A percentile compares a stretch with the other conserved stretches of the same genome.
phyloP scores from a whole-genome alignment of 805 yeast species.

The Lipomyces spencermartinsiae region DNA sequence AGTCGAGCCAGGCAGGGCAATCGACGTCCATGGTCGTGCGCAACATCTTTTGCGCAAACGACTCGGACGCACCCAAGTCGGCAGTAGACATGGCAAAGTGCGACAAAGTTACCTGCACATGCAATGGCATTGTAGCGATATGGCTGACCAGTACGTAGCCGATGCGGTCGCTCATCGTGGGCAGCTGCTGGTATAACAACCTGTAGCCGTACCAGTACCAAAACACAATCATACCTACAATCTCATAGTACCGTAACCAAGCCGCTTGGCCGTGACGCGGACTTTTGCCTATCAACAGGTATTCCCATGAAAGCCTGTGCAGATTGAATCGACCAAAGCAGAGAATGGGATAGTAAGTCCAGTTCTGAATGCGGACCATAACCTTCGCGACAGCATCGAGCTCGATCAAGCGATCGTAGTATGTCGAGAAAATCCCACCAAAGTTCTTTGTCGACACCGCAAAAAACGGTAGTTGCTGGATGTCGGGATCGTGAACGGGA shows the following conservation, averaged over 20 bases:
- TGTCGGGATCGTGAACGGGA: conserved; percentile 93
- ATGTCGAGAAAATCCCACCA: conserved; percentile 75
- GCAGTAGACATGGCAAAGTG: conserved; percentile 95
- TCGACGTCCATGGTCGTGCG: conserved; percentile 95
- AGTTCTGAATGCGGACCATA: conserved; percentile 67
- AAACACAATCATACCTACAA: conserved; percentile 71
- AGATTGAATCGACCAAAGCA: conserved; percentile 86
- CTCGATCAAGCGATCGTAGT: conserved; percentile 73
- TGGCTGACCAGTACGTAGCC: conserved; percentile 75
- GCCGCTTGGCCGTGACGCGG: conserved; percentile 84
- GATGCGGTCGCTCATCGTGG: conserved; percentile 60
- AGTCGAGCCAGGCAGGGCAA: conserved; percentile 92
- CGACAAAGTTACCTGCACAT: conserved; percentile 86
- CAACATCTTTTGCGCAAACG: conserved; percentile 78
- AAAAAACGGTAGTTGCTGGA: conserved; percentile 89
- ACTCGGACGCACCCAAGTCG: conserved; percentile 79
- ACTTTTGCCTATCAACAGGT: conserved; percentile 75
- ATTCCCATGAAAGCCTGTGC: conserved; percentile 80
- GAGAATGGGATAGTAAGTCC: conserved; percentile 76
- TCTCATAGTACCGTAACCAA: conserved; percentile 81
- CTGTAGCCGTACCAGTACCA: conserved; percentile 82
- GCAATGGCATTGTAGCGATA: conserved; percentile 84
- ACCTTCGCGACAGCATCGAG: conserved; percentile 69
- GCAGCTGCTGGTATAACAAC: conserved; percentile 58
- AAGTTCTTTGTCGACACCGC: conserved; percentile 79